Base-by-base conservation (phyloP, 352 stramenopile species). In the Globisporangium yorkense region DNA sequence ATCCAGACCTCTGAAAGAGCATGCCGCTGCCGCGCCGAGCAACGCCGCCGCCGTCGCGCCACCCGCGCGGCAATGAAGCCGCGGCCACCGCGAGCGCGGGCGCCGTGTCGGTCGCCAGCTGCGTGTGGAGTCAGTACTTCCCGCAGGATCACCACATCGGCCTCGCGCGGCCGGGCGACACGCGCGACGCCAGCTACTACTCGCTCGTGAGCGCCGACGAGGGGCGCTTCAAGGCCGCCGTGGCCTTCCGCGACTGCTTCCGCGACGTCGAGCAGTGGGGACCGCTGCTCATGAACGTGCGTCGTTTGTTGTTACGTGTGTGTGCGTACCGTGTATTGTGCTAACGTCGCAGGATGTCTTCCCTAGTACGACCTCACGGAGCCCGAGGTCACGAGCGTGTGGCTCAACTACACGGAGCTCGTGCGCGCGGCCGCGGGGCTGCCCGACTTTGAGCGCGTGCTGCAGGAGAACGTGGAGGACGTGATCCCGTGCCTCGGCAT, bases 91-190 rank as follows among this genome's bases (percentile, higher is more conserved):
- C 44, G 21, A 37, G n/a, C 2, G 29, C 59, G 10, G 52, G 45
- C 0, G 51, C 63, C 2, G 50, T 78, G 21, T 21, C 20, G 10
- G 76, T 81, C 18, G 78, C 81, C 6, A 91, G 74, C 43, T 73
- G 75, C 58, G 81, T 91, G 39, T 91, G 81, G 81, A 87, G 65
- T 48, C 81, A 87, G 64, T 91, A 89, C 61, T 91, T 89, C 59
- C 77, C 79, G 2, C 65, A 83, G 24, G 79, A 91, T 61, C 77
- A 88, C 54, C 65, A 75, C 60, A 72, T 86, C 39, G 74, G 75
- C 16, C 49, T 71, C 18, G 61, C 61, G 1, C 62, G 63, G 33
- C 71, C 75, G 0, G 73, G 67, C 10, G 75, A 84, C 57, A 74
- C 74, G 50, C 71, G 73, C 40, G 66, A 68, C 2, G 51, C 59